phyloP scores from a whole-genome alignment of 2,329 filamentous ascomycete species.

The Alternaria arborescens region DNA sequence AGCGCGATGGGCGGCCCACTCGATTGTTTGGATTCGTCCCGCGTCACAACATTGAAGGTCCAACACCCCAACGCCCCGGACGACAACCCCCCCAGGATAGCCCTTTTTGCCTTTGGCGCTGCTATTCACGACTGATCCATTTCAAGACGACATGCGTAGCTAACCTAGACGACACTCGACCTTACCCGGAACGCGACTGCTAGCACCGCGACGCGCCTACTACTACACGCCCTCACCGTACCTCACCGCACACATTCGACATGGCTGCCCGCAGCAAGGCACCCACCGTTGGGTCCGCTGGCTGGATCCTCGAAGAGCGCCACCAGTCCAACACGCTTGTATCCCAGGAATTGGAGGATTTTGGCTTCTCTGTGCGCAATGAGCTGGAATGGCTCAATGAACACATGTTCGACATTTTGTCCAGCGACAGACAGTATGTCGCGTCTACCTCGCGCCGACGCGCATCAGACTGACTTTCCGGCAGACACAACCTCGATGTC shows the following conservation, averaged over 20 bases:
- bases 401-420: constrained; percentile 95
- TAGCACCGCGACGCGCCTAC: constrained; percentile 37
- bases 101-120: constrained; percentile 22
- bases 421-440: constrained; percentile 82
- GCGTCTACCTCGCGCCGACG: constrained; percentile 14
- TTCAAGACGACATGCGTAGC: constrained; percentile 30
- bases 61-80: constrained; percentile 21
- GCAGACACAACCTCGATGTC: constrained; percentile 88
- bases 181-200: constrained; percentile 23
- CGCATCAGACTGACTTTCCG: constrained; percentile 33
- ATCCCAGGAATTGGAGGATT: constrained; percentile 87
- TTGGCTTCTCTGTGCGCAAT: constrained; percentile 88
- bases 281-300: constrained; percentile 75
- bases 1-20: constrained; percentile 24
- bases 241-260: constrained; percentile 17
- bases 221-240: constrained; percentile 14
- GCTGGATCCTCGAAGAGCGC: constrained; percentile 88
- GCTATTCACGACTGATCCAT: constrained; percentile 20
- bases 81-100: constrained; percentile 20
- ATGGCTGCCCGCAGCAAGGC: constrained; percentile 49
- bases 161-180: constrained; percentile 18
- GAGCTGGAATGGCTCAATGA: constrained; percentile 99
- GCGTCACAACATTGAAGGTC: constrained; percentile 27
- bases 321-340: constrained; percentile 78
- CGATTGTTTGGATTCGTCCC: constrained; percentile 32